Percentiles rank a stretch among this genome's conserved stretches.
Evolutionary conservation across 176 grass and related monocot genomes (phyloP).

Genomic region (Aegilops longissima): DNA sequence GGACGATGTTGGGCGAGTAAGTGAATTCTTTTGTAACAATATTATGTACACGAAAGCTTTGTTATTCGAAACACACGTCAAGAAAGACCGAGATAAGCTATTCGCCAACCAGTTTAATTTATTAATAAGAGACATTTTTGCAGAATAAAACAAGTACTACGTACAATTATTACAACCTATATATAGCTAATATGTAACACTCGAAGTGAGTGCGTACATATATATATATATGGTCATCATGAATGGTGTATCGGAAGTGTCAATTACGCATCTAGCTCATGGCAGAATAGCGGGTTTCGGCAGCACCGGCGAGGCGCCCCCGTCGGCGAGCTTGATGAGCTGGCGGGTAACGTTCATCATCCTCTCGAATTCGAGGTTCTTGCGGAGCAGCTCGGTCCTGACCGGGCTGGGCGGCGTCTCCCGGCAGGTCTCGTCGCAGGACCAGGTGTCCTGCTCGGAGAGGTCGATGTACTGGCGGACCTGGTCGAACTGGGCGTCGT

Average conservation of each 20-base stretch:
- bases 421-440: conserved; percentile 36
- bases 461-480: conserved; percentile 18
- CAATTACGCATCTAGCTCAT: background rate
- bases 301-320: background rate
- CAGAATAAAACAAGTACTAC: background rate
- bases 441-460: conserved; percentile 25
- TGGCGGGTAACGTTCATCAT: conserved; percentile 25
- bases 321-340: conserved; percentile 26
- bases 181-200: background rate
- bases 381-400: conserved; percentile 13
- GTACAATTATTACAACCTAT: background rate
- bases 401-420: background rate
- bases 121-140: background rate
- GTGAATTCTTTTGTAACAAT: background rate
- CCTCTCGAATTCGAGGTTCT: conserved; percentile 35
- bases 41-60: background rate
- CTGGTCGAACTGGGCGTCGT: conserved; percentile 19
- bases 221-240: background rate
- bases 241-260: background rate
- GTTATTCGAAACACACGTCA: background rate
- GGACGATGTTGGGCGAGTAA: background rate
- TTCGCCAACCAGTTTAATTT: background rate
- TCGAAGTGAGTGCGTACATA: background rate
- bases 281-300: background rate
- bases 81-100: background rate